Percentiles rank a stretch among this genome's conserved stretches.
Evolutionary conservation across 2,329 filamentous ascomycete species (phyloP).

Genomic region (Pseudohalonectria lignicola): DNA sequence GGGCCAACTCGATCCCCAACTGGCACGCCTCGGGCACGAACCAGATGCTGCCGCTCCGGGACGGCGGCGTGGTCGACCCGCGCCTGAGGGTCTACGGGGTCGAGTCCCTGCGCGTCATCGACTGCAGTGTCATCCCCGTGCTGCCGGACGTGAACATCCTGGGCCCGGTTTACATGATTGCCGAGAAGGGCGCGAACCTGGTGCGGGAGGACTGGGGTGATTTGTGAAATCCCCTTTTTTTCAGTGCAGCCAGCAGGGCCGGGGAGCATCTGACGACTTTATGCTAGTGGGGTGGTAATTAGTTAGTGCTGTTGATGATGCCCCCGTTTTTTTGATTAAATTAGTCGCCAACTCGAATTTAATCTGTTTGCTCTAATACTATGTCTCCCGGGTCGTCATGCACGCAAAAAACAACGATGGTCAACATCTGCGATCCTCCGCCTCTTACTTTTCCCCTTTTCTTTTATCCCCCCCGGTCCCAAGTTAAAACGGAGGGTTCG

Average conservation of each 20-base stretch:
- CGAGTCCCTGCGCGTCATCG: slow-evolving; percentile 1
- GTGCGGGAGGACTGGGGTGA: slow-evolving; percentile 5
- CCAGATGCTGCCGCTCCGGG: slow-evolving; percentile 38
- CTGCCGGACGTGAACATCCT: slow-evolving; percentile 3
- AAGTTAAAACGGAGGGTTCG: slow-evolving; percentile 5
- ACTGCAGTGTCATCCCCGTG: slow-evolving; percentile 4
- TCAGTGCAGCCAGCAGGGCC: too few relatives aligned
- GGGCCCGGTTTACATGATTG: slow-evolving; percentile 2
- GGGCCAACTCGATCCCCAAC: slow-evolving; percentile 10
- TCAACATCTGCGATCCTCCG: too few relatives aligned
- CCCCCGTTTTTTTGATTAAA: too few relatives aligned
- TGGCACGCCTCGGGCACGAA: slow-evolving; percentile 45
- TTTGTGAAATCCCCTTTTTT: not conserved
- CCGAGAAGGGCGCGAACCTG: slow-evolving; percentile 3
- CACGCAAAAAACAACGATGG: too few relatives aligned
- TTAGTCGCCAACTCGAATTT: too few relatives aligned
- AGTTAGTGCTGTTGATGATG: too few relatives aligned
- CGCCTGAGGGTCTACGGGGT: slow-evolving; percentile 21
- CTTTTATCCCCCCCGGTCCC: too few relatives aligned
- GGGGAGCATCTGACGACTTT: too few relatives aligned
- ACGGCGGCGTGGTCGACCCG: slow-evolving; percentile 40
- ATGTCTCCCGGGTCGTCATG: too few relatives aligned
- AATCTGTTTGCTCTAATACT: too few relatives aligned
- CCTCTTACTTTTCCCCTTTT: too few relatives aligned
- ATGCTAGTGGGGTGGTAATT: too few relatives aligned